Evolutionary conservation across 805 yeast genomes (phyloP).

Genomic region (Cyberlindnera galapagoensis): DNA sequence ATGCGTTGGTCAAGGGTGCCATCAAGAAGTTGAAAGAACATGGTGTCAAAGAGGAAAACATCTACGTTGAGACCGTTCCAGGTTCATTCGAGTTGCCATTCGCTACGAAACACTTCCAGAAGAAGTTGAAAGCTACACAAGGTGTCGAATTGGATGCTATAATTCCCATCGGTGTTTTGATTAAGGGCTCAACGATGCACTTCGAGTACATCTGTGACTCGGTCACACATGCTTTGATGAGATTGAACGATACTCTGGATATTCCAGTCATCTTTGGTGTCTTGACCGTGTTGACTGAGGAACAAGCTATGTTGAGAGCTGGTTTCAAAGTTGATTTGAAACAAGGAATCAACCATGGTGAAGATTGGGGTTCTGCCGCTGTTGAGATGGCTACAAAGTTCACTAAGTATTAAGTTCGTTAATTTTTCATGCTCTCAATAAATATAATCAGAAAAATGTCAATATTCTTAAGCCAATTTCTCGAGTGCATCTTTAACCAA

Average conservation of each 20-base stretch:
- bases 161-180: conserved; percentile 89
- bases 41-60: conserved; percentile 73
- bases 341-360: conserved; percentile 82
- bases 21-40: conserved; percentile 47
- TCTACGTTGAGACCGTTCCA: conserved; percentile 80
- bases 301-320: conserved; percentile 90
- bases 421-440: no score
- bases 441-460: no score
- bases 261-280: conserved; percentile 91
- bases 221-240: conserved; percentile 80
- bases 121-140: conserved; percentile 31
- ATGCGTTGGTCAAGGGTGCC: conserved; percentile 76
- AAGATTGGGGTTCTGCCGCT: conserved; percentile 98
- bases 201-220: conserved; percentile 95
- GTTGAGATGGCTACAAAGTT: conserved; percentile 79
- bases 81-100: conserved; percentile 93
- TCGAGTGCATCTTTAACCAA: conserved; percentile 82
- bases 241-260: conserved; percentile 57
- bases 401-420: conserved; percentile 2
- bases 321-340: conserved; percentile 93
- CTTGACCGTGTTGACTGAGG: conserved; percentile 87
- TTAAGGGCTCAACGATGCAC: conserved; percentile 97
- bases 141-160: conserved; percentile 68
- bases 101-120: conserved; percentile 52
- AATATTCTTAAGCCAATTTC: conserved; percentile 17